phyloP scores from a whole-genome alignment of 1,284 basidiomycete genomes.

The Marasmius oreades region DNA sequence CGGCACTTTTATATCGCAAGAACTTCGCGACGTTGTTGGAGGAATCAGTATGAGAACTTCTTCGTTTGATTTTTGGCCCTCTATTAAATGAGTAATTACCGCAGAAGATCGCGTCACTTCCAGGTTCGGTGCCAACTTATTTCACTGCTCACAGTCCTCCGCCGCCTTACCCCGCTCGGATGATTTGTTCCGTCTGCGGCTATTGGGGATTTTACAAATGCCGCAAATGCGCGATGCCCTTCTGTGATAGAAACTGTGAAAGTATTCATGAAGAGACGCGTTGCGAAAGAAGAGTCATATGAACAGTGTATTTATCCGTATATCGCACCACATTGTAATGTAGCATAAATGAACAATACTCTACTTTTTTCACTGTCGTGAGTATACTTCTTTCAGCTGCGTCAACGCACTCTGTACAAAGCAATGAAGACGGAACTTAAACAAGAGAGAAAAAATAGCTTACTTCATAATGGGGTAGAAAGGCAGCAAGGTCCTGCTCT shows the following conservation, averaged over 20 bases:
- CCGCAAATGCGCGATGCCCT: conserved; percentile 53
- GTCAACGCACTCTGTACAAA: not conserved
- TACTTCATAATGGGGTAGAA: conserved; percentile 68
- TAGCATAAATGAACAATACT: not conserved
- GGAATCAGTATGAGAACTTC: conserved; percentile 62
- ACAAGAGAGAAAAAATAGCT: conserved; percentile 12
- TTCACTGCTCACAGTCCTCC: conserved; percentile 50
- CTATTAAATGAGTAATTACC: not conserved
- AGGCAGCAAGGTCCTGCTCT: conserved; percentile 56
- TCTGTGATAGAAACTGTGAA: conserved; percentile 55
- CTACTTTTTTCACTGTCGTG: not conserved
- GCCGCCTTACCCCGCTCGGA: conserved; percentile 45
- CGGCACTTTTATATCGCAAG: conserved; percentile 77
- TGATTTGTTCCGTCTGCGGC: conserved; percentile 65
- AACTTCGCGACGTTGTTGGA: conserved; percentile 66
- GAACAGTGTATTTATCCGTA: not conserved
- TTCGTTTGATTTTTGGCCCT: conserved; percentile 1
- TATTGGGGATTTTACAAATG: conserved; percentile 67
- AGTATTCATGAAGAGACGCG: conserved; percentile 57
- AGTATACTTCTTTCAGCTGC: conserved; percentile 5
- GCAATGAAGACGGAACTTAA: not conserved
- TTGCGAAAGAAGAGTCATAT: conserved; percentile 55
- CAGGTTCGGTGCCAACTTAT: conserved; percentile 52
- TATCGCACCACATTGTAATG: too few species aligned
- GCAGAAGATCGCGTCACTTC: conserved; percentile 57